phyloP scores from a whole-genome alignment of 225 moss, liverwort and hornwort species.

The Pseudoscleropodium purum region DNA sequence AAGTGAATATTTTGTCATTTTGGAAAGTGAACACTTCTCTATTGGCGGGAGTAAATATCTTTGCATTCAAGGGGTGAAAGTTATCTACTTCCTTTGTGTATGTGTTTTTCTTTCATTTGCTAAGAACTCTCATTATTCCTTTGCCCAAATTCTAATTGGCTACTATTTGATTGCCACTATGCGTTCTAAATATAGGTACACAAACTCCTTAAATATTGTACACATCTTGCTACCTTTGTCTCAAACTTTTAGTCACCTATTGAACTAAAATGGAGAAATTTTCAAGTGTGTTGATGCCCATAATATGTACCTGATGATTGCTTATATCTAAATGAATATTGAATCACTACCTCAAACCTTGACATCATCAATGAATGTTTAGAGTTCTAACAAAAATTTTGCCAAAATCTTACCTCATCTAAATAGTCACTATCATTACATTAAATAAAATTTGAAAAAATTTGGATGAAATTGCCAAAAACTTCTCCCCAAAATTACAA shows the following conservation, averaged over 20 bases:
- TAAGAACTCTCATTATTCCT: background rate
- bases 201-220: too few species aligned
- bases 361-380: background rate
- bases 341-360: background rate
- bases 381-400: background rate
- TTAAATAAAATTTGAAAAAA: background rate
- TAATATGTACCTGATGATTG: background rate
- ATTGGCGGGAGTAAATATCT: background rate
- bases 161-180: background rate
- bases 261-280: too few species aligned
- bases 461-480: background rate
- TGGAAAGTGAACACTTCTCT: too few species aligned
- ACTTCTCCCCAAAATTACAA: fast-evolving
- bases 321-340: too few species aligned
- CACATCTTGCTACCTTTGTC: too few species aligned
- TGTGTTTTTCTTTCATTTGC: background rate
- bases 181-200: too few species aligned
- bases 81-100: background rate
- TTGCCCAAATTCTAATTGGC: background rate
- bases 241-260: too few species aligned
- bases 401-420: background rate
- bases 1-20: background rate
- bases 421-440: background rate
- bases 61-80: fast-evolving
- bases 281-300: too few species aligned